Base-by-base conservation (phyloP, 345 rosid genomes). In the Laguncularia racemosa region DNA sequence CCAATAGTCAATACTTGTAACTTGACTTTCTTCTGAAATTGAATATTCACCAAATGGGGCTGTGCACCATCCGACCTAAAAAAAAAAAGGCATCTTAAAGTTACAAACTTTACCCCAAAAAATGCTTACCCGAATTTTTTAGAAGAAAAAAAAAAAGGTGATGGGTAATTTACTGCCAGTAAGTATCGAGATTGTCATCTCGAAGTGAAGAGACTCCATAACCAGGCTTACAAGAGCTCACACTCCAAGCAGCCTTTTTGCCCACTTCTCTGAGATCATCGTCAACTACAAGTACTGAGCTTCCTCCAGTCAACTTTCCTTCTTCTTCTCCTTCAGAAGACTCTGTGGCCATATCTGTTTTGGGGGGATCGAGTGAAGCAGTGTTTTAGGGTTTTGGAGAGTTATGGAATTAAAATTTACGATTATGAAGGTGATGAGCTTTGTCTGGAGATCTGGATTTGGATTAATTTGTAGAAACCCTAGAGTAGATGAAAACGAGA, bases 141-240 rank as follows among this genome's bases (percentile, higher is more conserved):
- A n/a, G n/a, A 52, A 28, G 20, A 50, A 53, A 19, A 14, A 13
- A 48, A 14, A 58, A 33, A 17, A 52, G 51, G 57, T 44, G 52
- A 21, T 15, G 17, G 44, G n/a, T 55, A 28, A 52, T 28, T 70
- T 72, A 89, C 96, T 95, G 99, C 97, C 99, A 95, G 73, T 81
- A 86, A 52, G 93, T 79, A 28, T 86, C 96, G 55, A 82, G 82
- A 73, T 78, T 90, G 60, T 95, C 95, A 62, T 95, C 96, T 33
- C 91, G 86, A 63, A 95, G 91, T 70, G 81, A 72, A 60, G 81
- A 71, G 77, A 90, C 95, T 52, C 91, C 88, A 66, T 95, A 90
- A 23, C 97, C 93, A 3, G 92, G 83, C 76, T 95, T 90, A 74
- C 96, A 90, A 54, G 96, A 95, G 82, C 97, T 95, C 16, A 90